Evolutionary conservation across 2,329 filamentous ascomycete genomes (phyloP).

Genomic region (Stachybotrys chartarum): DNA sequence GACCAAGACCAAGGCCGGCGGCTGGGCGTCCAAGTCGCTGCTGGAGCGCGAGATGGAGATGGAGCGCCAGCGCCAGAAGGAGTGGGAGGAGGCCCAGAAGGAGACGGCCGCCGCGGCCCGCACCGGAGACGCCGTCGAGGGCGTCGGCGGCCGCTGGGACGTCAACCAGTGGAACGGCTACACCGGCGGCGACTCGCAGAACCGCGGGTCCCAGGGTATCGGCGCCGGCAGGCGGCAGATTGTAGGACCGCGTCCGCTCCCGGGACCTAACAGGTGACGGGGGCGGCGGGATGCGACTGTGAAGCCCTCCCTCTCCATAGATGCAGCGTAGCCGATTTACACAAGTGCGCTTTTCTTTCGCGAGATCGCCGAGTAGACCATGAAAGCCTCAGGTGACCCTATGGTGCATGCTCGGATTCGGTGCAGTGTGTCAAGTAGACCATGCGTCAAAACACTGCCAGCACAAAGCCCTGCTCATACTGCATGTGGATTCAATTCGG

Average conservation of each 20-base stretch:
- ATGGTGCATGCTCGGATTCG: too few species aligned
- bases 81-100: conserved; percentile 73
- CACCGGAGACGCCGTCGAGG: conserved; percentile 47
- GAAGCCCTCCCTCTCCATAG: not conserved
- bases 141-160: conserved; percentile 64
- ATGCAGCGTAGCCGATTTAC: not conserved
- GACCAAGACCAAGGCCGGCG: conserved; percentile 52
- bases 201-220: conserved; percentile 57
- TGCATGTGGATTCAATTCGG: too few species aligned
- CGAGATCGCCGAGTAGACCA: too few species aligned
- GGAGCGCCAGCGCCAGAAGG: conserved; percentile 66
- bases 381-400: too few species aligned
- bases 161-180: conserved; percentile 69
- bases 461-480: too few species aligned
- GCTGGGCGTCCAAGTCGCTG: conserved; percentile 61
- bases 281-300: not conserved
- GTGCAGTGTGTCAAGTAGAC: too few species aligned
- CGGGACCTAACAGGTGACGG: conserved; percentile 19
- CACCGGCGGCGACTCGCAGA: conserved; percentile 69
- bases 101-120: conserved; percentile 50
- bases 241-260: conserved; percentile 66
- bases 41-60: conserved; percentile 76
- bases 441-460: too few species aligned
- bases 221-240: conserved; percentile 69
- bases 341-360: too few species aligned